phyloP scores from a whole-genome alignment of 805 yeast species.

The Kodamaea fukazawae region DNA sequence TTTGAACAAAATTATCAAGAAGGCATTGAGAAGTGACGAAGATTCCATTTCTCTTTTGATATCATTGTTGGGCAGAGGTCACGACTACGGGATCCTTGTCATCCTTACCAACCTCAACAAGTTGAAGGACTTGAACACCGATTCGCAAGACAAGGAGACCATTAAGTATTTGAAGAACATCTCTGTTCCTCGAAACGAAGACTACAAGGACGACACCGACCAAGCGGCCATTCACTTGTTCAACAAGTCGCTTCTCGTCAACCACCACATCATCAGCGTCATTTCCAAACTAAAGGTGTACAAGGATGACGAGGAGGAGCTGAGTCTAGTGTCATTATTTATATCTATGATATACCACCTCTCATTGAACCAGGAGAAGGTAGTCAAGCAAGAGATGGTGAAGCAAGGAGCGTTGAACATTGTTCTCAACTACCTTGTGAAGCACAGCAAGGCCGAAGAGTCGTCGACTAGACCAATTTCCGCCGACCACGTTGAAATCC shows the following conservation, averaged over 20 bases:
- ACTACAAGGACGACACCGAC: constrained; percentile 20
- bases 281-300: constrained; percentile 19
- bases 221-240: constrained; percentile 28
- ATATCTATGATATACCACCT: constrained; percentile 36
- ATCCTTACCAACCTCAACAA: constrained; percentile 41
- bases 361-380: constrained; percentile 23
- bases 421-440: constrained; percentile 37
- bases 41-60: constrained; percentile 24
- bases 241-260: constrained; percentile 25
- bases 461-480: constrained; percentile 16
- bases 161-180: constrained; percentile 36
- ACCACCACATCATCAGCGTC: constrained; percentile 22
- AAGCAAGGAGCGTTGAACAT: constrained; percentile 46
- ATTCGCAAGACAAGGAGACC: constrained; percentile 29
- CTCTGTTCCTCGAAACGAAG: constrained; percentile 28
- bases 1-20: constrained; percentile 32
- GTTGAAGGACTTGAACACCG: constrained; percentile 21
- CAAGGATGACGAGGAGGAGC: constrained; percentile 14
- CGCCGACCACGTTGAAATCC: constrained; percentile 18
- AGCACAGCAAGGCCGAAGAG: constrained; percentile 25
- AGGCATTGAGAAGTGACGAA: constrained; percentile 35
- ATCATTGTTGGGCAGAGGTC: constrained; percentile 4
- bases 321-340: constrained; percentile 19
- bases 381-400: constrained; percentile 34
- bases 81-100: constrained; percentile 39